Evolutionary conservation across 1,139 yeast species (phyloP).

Genomic region (Barnettozyma hawaiiensis): DNA sequence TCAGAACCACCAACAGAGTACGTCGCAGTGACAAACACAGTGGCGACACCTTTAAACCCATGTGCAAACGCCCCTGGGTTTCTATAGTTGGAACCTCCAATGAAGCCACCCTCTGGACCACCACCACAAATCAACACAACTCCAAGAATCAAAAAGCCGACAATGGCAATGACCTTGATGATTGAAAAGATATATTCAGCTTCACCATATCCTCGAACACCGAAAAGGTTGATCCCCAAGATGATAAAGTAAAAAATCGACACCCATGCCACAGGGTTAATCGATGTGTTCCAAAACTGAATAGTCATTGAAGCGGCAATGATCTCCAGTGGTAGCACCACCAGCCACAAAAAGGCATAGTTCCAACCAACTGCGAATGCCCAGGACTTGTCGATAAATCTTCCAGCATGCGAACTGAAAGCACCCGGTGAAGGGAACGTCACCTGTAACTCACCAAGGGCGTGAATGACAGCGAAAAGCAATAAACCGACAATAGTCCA

Average conservation of each 20-base stretch:
- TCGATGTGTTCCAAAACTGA: slow-evolving; percentile 52
- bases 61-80: slow-evolving; percentile 51
- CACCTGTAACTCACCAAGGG: slow-evolving; percentile 63
- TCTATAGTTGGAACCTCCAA: slow-evolving; percentile 51
- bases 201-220: slow-evolving; percentile 67
- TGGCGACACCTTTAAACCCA: slow-evolving; percentile 68
- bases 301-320: slow-evolving; percentile 69
- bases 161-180: slow-evolving; percentile 52
- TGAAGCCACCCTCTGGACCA: slow-evolving; percentile 49
- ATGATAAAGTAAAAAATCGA: slow-evolving; percentile 58
- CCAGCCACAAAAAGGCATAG: slow-evolving; percentile 64
- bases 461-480: slow-evolving; percentile 63
- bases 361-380: slow-evolving; percentile 75
- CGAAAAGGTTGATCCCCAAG: slow-evolving; percentile 54
- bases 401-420: slow-evolving; percentile 59
- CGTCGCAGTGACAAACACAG: slow-evolving; percentile 76
- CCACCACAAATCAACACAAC: slow-evolving; percentile 59
- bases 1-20: slow-evolving; percentile 77
- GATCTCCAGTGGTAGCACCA: slow-evolving; percentile 63
- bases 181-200: slow-evolving; percentile 55
- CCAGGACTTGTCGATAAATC: slow-evolving; percentile 65
- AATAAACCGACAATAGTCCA: slow-evolving; percentile 44
- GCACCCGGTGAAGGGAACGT: slow-evolving; percentile 67
- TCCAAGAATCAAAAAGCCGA: slow-evolving; percentile 58
- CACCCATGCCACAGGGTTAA: slow-evolving; percentile 63